A percentile compares a stretch with the other conserved stretches of the same genome.
Evolutionary conservation across 495 filamentous ascomycete genomes (phyloP).

Genomic region (Annulohypoxylon nitens): DNA sequence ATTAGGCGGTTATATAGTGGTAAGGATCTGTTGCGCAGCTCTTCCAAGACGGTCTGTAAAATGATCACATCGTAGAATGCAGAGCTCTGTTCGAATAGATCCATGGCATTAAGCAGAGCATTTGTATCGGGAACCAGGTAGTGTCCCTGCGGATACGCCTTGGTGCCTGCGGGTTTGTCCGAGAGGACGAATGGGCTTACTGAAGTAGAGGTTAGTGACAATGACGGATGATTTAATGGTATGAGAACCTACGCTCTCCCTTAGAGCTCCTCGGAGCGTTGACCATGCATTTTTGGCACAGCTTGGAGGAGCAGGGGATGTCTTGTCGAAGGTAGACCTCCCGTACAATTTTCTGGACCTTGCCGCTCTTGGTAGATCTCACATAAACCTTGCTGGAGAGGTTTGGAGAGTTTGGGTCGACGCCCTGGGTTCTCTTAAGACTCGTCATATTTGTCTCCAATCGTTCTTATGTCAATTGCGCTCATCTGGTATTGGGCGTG

Average conservation of each 20-base stretch:
- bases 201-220: conserved; percentile 55
- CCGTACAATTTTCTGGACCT: conserved; percentile 97
- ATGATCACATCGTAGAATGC: conserved; percentile 97
- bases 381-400: conserved; percentile 94
- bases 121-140: conserved; percentile 98
- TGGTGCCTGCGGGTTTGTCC: conserved; percentile 84
- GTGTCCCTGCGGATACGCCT: conserved; percentile 84
- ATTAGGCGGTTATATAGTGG: conserved; percentile 95
- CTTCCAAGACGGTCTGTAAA: conserved; percentile 94
- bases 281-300: conserved; percentile 80
- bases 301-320: conserved; percentile 94
- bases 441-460: conserved; percentile 77
- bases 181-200: conserved; percentile 88
- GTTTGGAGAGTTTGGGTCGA: conserved; percentile 77
- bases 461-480: conserved; percentile 25
- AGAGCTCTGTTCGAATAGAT: conserved; percentile 90
- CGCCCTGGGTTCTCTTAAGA: conserved; percentile 78
- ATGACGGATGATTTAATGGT: neutral
- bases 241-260: conserved; percentile 71
- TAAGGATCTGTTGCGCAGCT: conserved; percentile 91
- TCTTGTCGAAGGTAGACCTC: conserved; percentile 96
- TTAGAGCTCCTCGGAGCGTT: conserved; percentile 81
- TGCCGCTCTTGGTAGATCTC: conserved; percentile 90
- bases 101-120: conserved; percentile 94
- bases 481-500: conserved; percentile 22